Percentiles rank a stretch among this genome's conserved stretches.
Evolutionary conservation across 1,284 basidiomycete genomes (phyloP).

Genomic region (Porogramme epimiltina): DNA sequence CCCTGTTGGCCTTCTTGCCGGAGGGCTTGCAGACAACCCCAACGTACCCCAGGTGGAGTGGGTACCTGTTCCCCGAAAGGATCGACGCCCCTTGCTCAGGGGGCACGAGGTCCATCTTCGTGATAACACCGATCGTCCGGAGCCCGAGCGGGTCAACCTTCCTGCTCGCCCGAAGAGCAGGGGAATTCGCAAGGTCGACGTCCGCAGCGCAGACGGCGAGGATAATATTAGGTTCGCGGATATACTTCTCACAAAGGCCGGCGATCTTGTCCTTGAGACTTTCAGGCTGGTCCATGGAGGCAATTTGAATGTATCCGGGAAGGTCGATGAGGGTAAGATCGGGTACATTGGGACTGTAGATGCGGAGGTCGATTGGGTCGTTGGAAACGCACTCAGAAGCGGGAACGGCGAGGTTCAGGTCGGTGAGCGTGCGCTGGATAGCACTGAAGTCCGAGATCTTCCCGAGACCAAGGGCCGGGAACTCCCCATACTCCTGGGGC

Average conservation of each 20-base stretch:
- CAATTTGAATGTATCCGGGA: conserved; percentile 96
- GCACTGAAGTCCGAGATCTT: conserved; percentile 88
- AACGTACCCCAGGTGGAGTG: conserved; percentile 96
- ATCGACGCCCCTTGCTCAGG: conserved; percentile 84
- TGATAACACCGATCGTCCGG: conserved; percentile 96
- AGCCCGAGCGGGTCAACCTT: conserved; percentile 94
- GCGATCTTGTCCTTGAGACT: conserved; percentile 93
- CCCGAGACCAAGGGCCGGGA: conserved; percentile 86
- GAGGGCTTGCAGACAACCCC: conserved; percentile 92
- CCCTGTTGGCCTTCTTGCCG: conserved; percentile 47
- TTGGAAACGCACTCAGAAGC: conserved; percentile 89
- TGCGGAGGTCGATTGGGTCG: conserved; percentile 94
- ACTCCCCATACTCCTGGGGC: conserved; percentile 91
- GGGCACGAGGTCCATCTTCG: conserved; percentile 97
- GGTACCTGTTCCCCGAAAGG: conserved; percentile 90
- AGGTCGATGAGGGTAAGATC: conserved; percentile 97
- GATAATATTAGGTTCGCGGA: conserved; percentile 96
- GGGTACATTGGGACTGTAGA: conserved; percentile 94
- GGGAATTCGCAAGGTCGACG: conserved; percentile 98
- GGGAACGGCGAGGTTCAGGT: conserved; percentile 94
- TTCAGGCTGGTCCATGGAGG: conserved; percentile 95
- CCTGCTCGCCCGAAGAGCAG: conserved; percentile 89
- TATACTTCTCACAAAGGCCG: conserved; percentile 92
- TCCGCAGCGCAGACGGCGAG: conserved; percentile 98
- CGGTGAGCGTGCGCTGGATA: conserved; percentile 92